phyloP scores from a whole-genome alignment of 2,329 filamentous ascomycete genomes.

The Penicillium sp. region DNA sequence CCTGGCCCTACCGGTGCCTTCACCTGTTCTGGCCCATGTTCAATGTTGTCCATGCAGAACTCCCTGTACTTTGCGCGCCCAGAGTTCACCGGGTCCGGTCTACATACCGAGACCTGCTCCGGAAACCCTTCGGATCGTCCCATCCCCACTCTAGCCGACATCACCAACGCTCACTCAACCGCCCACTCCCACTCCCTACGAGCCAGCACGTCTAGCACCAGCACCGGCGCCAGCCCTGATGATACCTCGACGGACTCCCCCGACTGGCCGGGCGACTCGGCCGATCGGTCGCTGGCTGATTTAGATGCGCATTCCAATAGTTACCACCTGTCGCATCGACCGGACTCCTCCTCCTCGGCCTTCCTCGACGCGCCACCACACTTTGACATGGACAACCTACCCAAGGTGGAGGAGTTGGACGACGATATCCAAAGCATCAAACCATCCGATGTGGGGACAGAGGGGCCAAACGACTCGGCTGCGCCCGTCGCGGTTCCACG shows the following conservation, averaged over 20 bases:
- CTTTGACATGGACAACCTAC: constrained; percentile 45
- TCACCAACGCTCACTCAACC: constrained; percentile 31
- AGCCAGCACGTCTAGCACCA: constrained; percentile 33
- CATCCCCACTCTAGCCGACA: constrained; percentile 34
- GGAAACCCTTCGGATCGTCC: constrained; percentile 31
- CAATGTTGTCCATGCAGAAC: constrained; percentile 51
- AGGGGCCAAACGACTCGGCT: constrained; percentile 32
- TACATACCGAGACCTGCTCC: constrained; percentile 32
- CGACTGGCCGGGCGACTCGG: constrained; percentile 34
- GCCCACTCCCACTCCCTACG: constrained; percentile 24
- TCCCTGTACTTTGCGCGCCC: constrained; percentile 35
- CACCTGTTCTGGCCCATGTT: constrained; percentile 21
- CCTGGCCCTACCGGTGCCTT: constrained; percentile 19
- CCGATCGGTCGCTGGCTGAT: constrained; percentile 32
- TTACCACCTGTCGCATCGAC: constrained; percentile 3
- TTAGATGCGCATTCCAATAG: constrained; percentile 23
- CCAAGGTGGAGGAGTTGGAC: constrained; percentile 62
- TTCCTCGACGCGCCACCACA: constrained; percentile 11
- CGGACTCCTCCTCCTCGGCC: constrained; percentile 3
- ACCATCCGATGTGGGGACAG: constrained; percentile 36
- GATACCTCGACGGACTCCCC: constrained; percentile 42
- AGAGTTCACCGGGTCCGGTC: constrained; percentile 31
- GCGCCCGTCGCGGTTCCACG: constrained; percentile 52
- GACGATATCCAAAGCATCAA: constrained; percentile 47
- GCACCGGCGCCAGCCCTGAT: constrained; percentile 42